A percentile compares a stretch with the other conserved stretches of the same genome.
These are phyloP conservation scores for Agrocybe praecox DNA, from an alignment of 768 basidiomycete genomes.

Conservation along the genomic window DNA sequence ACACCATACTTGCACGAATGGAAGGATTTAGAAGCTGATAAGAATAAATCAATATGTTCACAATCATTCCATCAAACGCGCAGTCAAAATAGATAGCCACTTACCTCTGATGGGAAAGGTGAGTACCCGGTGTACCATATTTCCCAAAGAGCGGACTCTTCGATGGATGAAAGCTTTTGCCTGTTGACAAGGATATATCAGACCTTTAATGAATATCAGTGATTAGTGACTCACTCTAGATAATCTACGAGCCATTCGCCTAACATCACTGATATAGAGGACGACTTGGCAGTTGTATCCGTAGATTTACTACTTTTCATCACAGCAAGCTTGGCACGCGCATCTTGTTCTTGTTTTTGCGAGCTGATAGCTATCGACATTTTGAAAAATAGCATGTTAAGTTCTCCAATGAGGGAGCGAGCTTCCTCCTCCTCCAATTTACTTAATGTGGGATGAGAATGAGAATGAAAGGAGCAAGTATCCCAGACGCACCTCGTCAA, in stretches of 20 bases:
- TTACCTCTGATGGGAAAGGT: slow-evolving; percentile 70
- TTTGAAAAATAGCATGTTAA: slow-evolving; percentile 28
- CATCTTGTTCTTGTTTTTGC: slow-evolving; percentile 39
- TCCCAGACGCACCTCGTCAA: slow-evolving; percentile 49
- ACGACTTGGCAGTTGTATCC: slow-evolving; percentile 5
- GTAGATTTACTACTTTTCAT: slow-evolving; percentile 19
- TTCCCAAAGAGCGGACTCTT: slow-evolving; percentile 60
- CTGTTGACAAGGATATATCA: slow-evolving; percentile 29
- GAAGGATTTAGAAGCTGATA: slow-evolving; percentile 71
- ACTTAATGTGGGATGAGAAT: slow-evolving; percentile 17
- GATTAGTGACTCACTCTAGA: slow-evolving; percentile 41
- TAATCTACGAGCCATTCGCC: slow-evolving; percentile 54
- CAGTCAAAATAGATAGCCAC: slow-evolving; percentile 1
- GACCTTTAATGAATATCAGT: not conserved
- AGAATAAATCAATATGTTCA: not conserved
- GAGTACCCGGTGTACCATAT: slow-evolving; percentile 72
- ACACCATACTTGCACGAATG: slow-evolving; percentile 57
- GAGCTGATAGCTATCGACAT: slow-evolving; percentile 26
- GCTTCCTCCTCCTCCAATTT: slow-evolving; percentile 42
- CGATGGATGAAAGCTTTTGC: slow-evolving; percentile 43
- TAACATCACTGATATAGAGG: slow-evolving; percentile 28
- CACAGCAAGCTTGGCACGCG: slow-evolving; percentile 19
- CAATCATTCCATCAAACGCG: not conserved
- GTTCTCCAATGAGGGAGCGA: slow-evolving; percentile 35
- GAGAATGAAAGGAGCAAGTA: not conserved